phyloP scores from a whole-genome alignment of 2,329 filamentous ascomycete species.

The Penicillium sp. region DNA sequence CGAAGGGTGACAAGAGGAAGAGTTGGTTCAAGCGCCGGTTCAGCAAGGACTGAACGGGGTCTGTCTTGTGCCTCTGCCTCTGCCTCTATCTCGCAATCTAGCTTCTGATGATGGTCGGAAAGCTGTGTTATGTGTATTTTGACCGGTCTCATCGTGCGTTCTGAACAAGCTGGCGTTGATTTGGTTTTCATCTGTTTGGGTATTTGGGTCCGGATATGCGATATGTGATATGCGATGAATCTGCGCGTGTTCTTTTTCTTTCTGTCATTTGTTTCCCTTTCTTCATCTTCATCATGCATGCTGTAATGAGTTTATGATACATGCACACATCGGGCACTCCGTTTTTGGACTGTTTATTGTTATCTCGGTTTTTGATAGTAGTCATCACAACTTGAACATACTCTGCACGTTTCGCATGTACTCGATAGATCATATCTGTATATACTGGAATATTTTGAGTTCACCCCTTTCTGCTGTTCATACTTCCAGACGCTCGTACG shows the following conservation, averaged over 20 bases:
- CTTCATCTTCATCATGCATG: conserved; percentile 12
- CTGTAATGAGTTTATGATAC: conserved; percentile 29
- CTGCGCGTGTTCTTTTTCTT: not conserved
- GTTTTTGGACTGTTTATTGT: not conserved
- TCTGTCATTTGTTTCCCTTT: conserved; percentile 2
- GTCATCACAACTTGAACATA: not conserved
- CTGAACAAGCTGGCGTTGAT: not conserved
- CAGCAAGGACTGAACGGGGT: conserved; percentile 53
- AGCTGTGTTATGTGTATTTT: not conserved
- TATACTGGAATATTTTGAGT: not conserved
- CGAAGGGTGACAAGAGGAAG: conserved; percentile 70
- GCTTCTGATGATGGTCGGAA: not conserved
- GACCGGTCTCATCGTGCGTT: not conserved
- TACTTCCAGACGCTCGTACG: not conserved
- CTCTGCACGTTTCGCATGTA: not conserved
- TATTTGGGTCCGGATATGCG: conserved; percentile 1
- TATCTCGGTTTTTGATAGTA: not conserved
- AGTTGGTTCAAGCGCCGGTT: conserved; percentile 87
- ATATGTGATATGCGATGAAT: conserved; percentile 2
- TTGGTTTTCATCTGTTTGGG: not conserved
- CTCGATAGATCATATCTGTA: not conserved
- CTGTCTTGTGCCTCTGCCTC: too few species aligned
- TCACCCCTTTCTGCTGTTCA: not conserved
- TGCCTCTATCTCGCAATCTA: too few species aligned
- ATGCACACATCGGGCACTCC: conserved; percentile 14